Evolutionary conservation across 2,329 filamentous ascomycete genomes (phyloP).

Genomic region (Nannizziopsis arthrosporioides): DNA sequence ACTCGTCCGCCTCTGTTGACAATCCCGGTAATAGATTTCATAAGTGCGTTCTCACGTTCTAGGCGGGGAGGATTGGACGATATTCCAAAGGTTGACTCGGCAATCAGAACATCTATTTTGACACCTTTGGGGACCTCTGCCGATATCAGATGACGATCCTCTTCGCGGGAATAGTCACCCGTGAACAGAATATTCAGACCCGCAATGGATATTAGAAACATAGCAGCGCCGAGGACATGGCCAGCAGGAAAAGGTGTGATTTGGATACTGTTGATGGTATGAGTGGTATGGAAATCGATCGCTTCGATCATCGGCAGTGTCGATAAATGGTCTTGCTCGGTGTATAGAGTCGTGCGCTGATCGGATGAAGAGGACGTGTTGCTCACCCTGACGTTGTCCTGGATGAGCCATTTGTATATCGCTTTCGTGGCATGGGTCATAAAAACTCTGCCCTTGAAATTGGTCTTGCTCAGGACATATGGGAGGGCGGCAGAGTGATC

Average conservation of each 20-base stretch:
- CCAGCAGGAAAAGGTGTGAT: conserved; percentile 96
- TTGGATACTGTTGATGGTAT: conserved; percentile 89
- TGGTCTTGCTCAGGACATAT: conserved; percentile 94
- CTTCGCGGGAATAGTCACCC: conserved; percentile 90
- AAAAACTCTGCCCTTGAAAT: conserved; percentile 91
- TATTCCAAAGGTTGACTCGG: conserved; percentile 93
- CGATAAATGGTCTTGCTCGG: conserved; percentile 85
- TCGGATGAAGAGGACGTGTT: conserved; percentile 54
- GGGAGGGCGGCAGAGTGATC: conserved; percentile 98
- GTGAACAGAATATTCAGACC: conserved; percentile 96
- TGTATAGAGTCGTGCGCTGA: conserved; percentile 63
- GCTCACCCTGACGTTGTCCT: conserved; percentile 85
- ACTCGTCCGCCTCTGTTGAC: conserved; percentile 85
- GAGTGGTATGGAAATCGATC: conserved; percentile 95
- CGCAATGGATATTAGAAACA: conserved; percentile 96
- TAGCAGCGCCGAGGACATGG: conserved; percentile 93
- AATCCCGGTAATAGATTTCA: conserved; percentile 88
- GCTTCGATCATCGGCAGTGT: conserved; percentile 92
- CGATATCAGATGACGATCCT: conserved; percentile 89
- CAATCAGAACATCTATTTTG: conserved; percentile 92
- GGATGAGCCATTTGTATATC: conserved; percentile 99
- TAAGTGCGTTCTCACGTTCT: conserved; percentile 82
- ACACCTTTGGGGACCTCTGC: conserved; percentile 79
- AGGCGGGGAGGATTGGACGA: conserved; percentile 82
- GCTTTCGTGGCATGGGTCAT: conserved; percentile 99